Evolutionary conservation across 129 eudicot species (phyloP), one percentile per base, ranked within the genome.

Genomic region (Flaveria linearis): DNA sequence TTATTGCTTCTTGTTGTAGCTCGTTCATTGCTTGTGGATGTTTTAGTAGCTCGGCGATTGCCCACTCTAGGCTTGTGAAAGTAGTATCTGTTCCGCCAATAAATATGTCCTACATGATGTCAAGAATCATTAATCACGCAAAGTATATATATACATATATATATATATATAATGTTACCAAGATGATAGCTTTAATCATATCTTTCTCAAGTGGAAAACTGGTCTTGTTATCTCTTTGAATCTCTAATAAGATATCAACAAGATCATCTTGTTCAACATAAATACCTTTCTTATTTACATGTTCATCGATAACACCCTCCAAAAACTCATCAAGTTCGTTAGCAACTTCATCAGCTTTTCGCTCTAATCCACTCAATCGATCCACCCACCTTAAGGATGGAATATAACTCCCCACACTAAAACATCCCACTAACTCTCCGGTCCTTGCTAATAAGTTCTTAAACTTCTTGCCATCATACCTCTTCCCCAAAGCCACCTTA

Each of bases 261-360:
- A 62, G 68, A 62, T 62, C 68, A 15, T 28, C 3, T 18, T 42
- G 15, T 62, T 62, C 41, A 14, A 62, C 18, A 26, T 14, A 17
- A 14, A 28, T 18, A 1, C 14, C 18, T 14, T 62, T 62, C 18
- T 62, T 28, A 42, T 62, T 62, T 28, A 28, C 43, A 62, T 62
- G 68, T 28, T 62, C 68, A 1, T 62, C 4, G 1, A 62, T 28
- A 62, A 62, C 68, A 62, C 68, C 11, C 9, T 62, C 68, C 5
- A 62, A 62, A 28, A 62, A 62, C 68, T 62, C 68, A 62, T 28
- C 68, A 62, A 62, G 14, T 62, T 62, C 68, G 28, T 62, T 62
- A 12, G 11, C 18, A 62, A 62, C 68, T 26, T 13, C 41, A 5
- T 62, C 18, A 12, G 14, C 68, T 26, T 33, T 28, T 26, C 43